Conservation (phyloP, 2,329 filamentous ascomycete species). For the Triangularia setosa region DNA sequence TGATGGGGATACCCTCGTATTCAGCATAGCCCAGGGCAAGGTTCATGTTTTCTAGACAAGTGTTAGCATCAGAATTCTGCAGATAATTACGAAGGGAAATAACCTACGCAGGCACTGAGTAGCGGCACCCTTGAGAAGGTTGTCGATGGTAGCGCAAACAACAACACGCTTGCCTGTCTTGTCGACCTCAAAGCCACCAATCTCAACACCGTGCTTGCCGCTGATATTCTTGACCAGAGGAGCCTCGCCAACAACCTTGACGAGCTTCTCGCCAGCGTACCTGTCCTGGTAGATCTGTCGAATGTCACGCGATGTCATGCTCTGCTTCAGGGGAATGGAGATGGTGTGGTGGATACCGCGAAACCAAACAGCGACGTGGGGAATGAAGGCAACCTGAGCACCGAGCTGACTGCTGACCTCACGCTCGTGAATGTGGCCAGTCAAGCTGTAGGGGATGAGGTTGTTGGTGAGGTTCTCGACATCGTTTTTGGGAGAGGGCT, state of each 20-base stretch:
- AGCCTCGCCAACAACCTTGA: conserved; percentile 86
- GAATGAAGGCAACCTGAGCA: conserved; percentile 74
- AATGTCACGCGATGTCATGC: conserved; percentile 88
- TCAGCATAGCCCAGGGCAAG: conserved; percentile 83
- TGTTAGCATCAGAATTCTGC: conserved; percentile 11
- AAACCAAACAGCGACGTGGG: conserved; percentile 96
- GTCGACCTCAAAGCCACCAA: conserved; percentile 94
- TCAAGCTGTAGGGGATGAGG: conserved; percentile 85
- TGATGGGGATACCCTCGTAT: conserved; percentile 76
- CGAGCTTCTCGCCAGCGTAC: conserved; percentile 91
- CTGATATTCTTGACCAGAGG: conserved; percentile 82
- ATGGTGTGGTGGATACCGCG: conserved; percentile 91
- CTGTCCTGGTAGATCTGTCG: conserved; percentile 93
- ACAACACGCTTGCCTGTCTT: conserved; percentile 85
- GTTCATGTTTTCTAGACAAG: conserved; percentile 77
- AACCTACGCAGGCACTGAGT: conserved; percentile 89
- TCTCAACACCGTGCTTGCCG: conserved; percentile 83
- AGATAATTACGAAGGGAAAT: neutral
- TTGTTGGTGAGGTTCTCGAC: conserved; percentile 78
- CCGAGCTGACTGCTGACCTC: conserved; percentile 82
- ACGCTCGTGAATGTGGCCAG: conserved; percentile 90
- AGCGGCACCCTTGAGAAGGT: conserved; percentile 86
- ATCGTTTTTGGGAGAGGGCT: conserved; percentile 92
- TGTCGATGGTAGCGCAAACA: conserved; percentile 91
- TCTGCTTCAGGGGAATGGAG: conserved; percentile 78